phyloP scores from a whole-genome alignment of 2,329 filamentous ascomycete species.

The Hymenoscyphus repandus region DNA sequence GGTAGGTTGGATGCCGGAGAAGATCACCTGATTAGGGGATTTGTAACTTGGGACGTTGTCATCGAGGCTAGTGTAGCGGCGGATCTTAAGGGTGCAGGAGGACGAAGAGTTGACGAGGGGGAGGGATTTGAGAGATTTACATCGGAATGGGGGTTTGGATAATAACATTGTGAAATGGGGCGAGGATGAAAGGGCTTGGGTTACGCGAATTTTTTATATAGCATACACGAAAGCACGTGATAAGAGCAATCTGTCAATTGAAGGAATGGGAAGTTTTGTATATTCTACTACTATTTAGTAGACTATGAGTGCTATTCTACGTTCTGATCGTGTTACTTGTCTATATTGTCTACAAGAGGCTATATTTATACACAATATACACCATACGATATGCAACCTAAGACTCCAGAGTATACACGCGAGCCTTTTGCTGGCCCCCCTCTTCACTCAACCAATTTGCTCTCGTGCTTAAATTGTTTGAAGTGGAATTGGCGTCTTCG shows the following conservation, averaged over 20 bases:
- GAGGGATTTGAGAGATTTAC: not conserved
- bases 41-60: not conserved
- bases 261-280: not conserved
- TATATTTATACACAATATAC: conserved; percentile 8
- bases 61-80: not conserved
- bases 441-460: not conserved
- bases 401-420: not conserved
- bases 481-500: conserved; percentile 1
- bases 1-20: conserved; percentile 96
- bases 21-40: conserved; percentile 51
- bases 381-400: not conserved
- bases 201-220: conserved; percentile 11
- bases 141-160: not conserved
- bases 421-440: not conserved
- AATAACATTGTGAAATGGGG: not conserved
- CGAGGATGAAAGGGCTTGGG: not conserved
- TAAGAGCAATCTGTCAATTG: not conserved
- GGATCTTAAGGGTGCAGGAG: not conserved
- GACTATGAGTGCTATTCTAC: not conserved
- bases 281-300: not conserved
- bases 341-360: conserved; percentile 1
- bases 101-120: not conserved
- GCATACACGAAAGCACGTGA: conserved; percentile 21
- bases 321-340: not conserved
- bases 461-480: no score